Evolutionary conservation across 768 basidiomycete genomes (phyloP), one percentile per base, ranked within the genome.

Genomic region (Boletus subparvulus): DNA sequence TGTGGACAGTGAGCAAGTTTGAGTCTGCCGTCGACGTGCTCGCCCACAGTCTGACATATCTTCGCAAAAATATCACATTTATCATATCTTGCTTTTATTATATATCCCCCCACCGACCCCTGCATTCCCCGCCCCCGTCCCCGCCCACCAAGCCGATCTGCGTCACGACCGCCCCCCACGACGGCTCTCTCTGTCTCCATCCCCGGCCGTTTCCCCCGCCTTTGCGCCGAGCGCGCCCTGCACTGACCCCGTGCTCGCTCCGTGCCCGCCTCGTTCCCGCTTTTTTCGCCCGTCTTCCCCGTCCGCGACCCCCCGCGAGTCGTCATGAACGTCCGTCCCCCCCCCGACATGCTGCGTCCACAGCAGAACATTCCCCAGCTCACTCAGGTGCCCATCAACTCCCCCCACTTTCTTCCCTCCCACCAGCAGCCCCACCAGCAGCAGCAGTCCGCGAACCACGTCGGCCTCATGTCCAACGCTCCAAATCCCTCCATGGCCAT

Each of bases 251-350:
- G 40, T 37, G 6, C 47, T 4, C 36, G 13, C 47, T 16, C 48
- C 52, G 37, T 30, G 3, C 12, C 49, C 40, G 47, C 21, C 41
- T 16, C 48, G 9, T 26, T 19, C 26, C 44, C 46, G 19, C 50
- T 35, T 54, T 60, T 60, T 50, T 57, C 45, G 46, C 17, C 51
- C 45, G 47, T 36, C 26, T 28, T 10, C 19, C 37, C 33, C 51
- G 13, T n/a, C 43, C 52, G 50, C 46, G 45, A 21, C 59, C n/a
- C 49, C 46, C 46, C 51, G 45, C 32, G 42, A 11, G 39, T 45
- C 26, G 33, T 28, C 45, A 85, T 85, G 82, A 85, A 83, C 77
- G 67, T 72, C 63, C 81, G 78, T 52, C 69, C 67, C 37, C 61
- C 63, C 52, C 53, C 64, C 59, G 78, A 83, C 61, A 74, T 83